Base-by-base conservation (phyloP, 352 stramenopile genomes). In the Pythium folliculosum region DNA sequence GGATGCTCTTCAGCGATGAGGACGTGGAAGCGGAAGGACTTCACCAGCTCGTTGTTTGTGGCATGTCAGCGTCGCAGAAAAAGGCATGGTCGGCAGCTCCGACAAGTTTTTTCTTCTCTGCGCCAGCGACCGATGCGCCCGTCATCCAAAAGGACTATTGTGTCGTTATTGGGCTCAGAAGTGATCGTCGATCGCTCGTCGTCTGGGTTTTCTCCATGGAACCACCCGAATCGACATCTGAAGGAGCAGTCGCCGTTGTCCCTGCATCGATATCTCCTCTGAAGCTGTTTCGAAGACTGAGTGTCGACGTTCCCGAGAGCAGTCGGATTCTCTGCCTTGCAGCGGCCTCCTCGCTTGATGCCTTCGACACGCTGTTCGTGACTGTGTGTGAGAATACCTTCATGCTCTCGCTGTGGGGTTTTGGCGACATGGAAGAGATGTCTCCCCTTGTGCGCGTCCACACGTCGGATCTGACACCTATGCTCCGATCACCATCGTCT, bases 171-270 rank as follows among this genome's bases (percentile, higher is more conserved):
- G 84, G 79, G 17, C 25, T 88, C n/a, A 72, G 77, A 30, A 67
- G 67, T 47, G 68, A 60, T 8, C 73, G 77, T 16, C 65, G 21
- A 43, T 73, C 77, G 23, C 35, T 92, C n/a, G 62, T 77, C 19
- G 50, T 89, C 19, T 92, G 84, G 82, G 68, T 89, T 3, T 90
- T 92, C 55, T 77, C 80, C 8, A 76, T 90, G 21, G 71, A 77
- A 14, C 48, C 61, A n/a, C 43, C 52, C 3, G 35, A 22, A 4
- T 50, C 40, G 1, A 16, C 49, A 16, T 44, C 56, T 13, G 58
- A 48, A 21, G n/a, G 47, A 10, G 60, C 70, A 6, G 51, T 68
- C 1, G 57, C 37, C 40, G 32, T 48, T 38, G 56, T 30, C 13
- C 66, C 71, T 8, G 51, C 57, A 21, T 38, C 51, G 40, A 23